Conservation (phyloP, 2,329 filamentous ascomycete species). For the Sporothrix schenckii region DNA sequence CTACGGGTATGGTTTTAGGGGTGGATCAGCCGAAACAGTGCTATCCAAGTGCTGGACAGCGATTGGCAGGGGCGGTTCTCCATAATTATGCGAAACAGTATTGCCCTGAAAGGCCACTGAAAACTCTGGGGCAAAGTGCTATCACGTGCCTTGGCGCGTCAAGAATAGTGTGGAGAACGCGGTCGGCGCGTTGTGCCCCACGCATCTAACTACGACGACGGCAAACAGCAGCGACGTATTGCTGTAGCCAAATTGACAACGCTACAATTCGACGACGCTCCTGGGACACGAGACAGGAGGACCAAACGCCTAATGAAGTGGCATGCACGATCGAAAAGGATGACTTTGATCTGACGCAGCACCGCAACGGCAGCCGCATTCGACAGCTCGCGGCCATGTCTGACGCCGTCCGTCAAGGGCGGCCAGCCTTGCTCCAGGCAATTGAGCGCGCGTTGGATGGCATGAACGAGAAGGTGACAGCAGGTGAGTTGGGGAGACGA, state of each 20-base stretch:
- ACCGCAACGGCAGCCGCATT: neutral
- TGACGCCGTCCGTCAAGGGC: neutral
- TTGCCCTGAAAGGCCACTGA: neutral
- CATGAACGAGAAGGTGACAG: slow-evolving; percentile 41
- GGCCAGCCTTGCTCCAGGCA: slow-evolving; percentile 47
- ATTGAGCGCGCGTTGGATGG: slow-evolving; percentile 47
- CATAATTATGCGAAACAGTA: neutral
- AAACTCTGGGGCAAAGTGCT: neutral
- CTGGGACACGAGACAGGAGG: neutral
- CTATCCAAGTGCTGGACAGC: slow-evolving; percentile 4
- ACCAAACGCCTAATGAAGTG: neutral
- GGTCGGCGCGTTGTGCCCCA: slow-evolving; percentile 14
- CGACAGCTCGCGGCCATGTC: slow-evolving; percentile 12
- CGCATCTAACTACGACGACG: neutral
- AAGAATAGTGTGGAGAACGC: neutral
- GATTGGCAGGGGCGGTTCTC: neutral
- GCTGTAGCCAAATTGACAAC: neutral
- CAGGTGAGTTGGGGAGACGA: slow-evolving; percentile 24
- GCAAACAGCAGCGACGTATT: neutral
- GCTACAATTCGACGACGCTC: neutral
- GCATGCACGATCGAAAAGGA: neutral
- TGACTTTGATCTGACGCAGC: neutral
- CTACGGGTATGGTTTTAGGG: neutral
- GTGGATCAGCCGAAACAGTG: neutral
- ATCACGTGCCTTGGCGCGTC: slow-evolving; percentile 26